Base-by-base conservation (phyloP, 352 stramenopile species). In the Phytophthora aleatoria region DNA sequence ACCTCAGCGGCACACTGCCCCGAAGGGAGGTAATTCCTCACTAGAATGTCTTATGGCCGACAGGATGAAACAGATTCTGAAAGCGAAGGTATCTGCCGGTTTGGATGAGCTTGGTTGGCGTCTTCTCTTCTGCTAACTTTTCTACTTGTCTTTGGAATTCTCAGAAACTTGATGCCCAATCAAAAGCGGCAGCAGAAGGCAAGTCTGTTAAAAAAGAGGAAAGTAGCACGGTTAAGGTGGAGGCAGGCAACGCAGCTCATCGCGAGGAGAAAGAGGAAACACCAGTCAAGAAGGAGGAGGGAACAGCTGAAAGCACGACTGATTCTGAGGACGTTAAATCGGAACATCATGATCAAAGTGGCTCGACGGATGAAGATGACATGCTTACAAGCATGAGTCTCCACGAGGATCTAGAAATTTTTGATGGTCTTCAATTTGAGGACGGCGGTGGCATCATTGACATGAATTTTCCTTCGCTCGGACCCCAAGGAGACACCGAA, bases 361-460 rank as follows among this genome's bases (percentile, higher is more conserved):
- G 47, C 26, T 41, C 35, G 15, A 30, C 35, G 15, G 78, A 88
- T 55, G 81, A 91, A 16, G 78, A 90, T 6, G 83, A 90, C 30
- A 75, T 75, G 20, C 69, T 91, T 39, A 93, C 81, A 30, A 92
- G 68, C 53, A 74, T 92, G 64, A 92, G 85, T 60, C 61, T 92
- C 38, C 89, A 86, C 51, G 82, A 87, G 24, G 87, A 95, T 53
- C 61, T 95, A 16, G 84, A 87, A 57, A 88, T 95, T 31, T 95
- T 95, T 50, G 85, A 94, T 39, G 87, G 87, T 4, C 75, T 95
- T 48, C 92, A 95, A 64, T 95, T 95, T 70, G 87, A 94, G 57
- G 73, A 81, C 30, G 85, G 87, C 12, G 85, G 87, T 20, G 87
- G 90, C 43, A 84, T 95, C 33, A 93, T 95, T 60, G 83, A 93